Conservation (phyloP, 345 rosid species). For the Rhodomyrtus tomentosa region DNA sequence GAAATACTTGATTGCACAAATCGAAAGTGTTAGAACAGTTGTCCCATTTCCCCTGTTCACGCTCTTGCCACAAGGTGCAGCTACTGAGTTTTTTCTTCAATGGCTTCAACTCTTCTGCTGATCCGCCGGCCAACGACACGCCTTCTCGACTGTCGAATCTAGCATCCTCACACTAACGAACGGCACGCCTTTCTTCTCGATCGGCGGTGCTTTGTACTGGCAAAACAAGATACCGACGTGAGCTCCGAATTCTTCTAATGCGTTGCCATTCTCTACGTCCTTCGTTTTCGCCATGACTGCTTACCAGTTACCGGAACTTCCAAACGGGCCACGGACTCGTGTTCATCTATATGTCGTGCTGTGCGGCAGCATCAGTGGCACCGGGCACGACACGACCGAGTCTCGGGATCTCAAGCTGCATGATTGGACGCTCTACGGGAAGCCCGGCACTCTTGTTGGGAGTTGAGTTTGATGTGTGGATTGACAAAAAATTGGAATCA, state of each 20-base stretch:
- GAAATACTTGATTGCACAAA: background rate
- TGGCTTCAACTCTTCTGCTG: slow-evolving; percentile 41
- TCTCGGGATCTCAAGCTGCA: slow-evolving; percentile 53
- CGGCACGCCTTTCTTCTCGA: slow-evolving; percentile 14
- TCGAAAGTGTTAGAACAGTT: background rate
- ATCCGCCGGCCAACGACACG: slow-evolving; percentile 30
- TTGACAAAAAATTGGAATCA: slow-evolving; percentile 43
- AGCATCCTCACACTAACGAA: slow-evolving; percentile 38
- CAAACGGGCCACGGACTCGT: slow-evolving; percentile 64
- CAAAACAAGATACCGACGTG: slow-evolving; percentile 26
- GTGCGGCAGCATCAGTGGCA: slow-evolving; percentile 19
- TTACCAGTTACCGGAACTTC: slow-evolving; percentile 14
- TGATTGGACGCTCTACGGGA: slow-evolving; percentile 39
- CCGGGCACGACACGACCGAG: slow-evolving; percentile 29
- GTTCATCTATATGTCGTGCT: slow-evolving; percentile 39
- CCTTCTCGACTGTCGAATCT: slow-evolving; percentile 22
- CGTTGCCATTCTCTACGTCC: slow-evolving; percentile 49
- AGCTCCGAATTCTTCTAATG: slow-evolving; percentile 19
- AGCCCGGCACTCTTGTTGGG: slow-evolving; percentile 31
- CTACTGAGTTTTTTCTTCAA: slow-evolving; percentile 55
- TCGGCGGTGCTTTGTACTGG: slow-evolving; percentile 60
- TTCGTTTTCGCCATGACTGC: slow-evolving; percentile 69
- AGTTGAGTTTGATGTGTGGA: slow-evolving; percentile 71
- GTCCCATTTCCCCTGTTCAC: background rate
- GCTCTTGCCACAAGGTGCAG: slow-evolving; percentile 10